Conservation (phyloP, 148 eudicot genomes). For the Spergularia marina region DNA sequence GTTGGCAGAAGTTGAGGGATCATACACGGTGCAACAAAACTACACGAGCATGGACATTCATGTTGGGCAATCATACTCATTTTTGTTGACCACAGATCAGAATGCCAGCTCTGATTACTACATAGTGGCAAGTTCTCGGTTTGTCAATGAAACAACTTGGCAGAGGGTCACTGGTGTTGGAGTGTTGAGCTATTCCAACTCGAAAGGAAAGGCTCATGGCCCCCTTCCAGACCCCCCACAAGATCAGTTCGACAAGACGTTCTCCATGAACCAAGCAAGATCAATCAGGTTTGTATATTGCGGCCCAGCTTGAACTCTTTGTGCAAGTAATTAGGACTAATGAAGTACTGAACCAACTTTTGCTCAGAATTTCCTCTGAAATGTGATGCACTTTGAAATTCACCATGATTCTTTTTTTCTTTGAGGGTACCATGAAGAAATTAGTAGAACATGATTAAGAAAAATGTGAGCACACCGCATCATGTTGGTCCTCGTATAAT, state of each 20-base stretch:
- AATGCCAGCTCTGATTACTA: conserved; percentile 97
- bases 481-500: too few relatives aligned
- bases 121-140: conserved; percentile 89
- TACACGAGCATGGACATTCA: conserved; percentile 94
- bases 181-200: conserved; percentile 76
- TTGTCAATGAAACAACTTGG: conserved; percentile 80
- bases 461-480: too few relatives aligned
- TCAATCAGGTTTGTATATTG: conserved; percentile 72
- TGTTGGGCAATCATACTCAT: conserved; percentile 97
- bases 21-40: conserved; percentile 92
- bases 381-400: conserved; percentile 7
- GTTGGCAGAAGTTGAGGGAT: conserved; percentile 91
- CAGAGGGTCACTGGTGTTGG: conserved; percentile 89
- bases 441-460: too few relatives aligned
- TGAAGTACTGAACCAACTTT: too few relatives aligned
- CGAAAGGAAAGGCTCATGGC: conserved; percentile 90
- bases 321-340: not conserved
- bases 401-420: too few relatives aligned
- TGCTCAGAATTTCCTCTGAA: not conserved
- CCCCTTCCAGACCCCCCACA: conserved; percentile 94
- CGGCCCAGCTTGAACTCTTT: not conserved
- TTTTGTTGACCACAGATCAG: conserved; percentile 87
- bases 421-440: too few relatives aligned
- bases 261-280: conserved; percentile 96
- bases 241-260: conserved; percentile 85